Conservation (phyloP, 78 protist genomes). For the Pigoraptor vietnamica region DNA sequence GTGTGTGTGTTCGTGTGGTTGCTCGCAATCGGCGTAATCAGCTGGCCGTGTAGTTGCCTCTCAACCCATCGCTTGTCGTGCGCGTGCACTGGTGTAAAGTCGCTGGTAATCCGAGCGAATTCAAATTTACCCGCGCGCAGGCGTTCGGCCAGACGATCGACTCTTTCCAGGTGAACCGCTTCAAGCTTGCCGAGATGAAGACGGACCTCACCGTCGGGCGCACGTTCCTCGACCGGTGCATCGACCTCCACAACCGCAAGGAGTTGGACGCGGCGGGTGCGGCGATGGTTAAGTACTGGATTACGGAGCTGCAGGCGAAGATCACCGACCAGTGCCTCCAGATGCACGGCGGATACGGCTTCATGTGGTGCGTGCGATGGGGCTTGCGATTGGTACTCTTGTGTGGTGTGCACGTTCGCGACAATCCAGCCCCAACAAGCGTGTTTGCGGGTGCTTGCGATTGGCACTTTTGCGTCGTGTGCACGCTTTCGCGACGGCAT, state of each 20-base stretch:
- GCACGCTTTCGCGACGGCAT: too few relatives aligned
- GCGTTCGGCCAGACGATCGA: slow-evolving; percentile 35
- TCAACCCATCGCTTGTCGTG: too few relatives aligned
- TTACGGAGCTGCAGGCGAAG: not conserved
- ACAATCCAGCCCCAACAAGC: too few relatives aligned
- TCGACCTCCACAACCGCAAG: not conserved
- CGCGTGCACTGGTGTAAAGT: too few relatives aligned
- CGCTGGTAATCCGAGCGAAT: too few relatives aligned
- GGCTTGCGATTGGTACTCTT: not conserved
- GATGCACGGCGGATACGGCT: slow-evolving; percentile 59
- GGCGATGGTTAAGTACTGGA: not conserved
- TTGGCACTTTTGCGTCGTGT: too few relatives aligned
- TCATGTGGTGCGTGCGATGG: slow-evolving; percentile 23
- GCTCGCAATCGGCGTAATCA: too few relatives aligned
- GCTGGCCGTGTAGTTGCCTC: too few relatives aligned
- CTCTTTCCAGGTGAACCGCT: not conserved
- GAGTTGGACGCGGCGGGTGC: not conserved
- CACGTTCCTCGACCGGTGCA: slow-evolving; percentile 30
- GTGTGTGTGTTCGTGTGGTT: too few relatives aligned
- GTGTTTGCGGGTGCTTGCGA: too few relatives aligned
- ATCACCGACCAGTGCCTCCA: slow-evolving; percentile 45
- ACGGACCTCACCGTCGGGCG: slow-evolving; percentile 24
- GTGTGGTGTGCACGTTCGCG: not conserved
- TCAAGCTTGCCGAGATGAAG: slow-evolving; percentile 36
- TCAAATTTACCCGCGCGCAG: not conserved